Conservation (phyloP, 768 basidiomycete species). For the Butyriboletus loyo region DNA sequence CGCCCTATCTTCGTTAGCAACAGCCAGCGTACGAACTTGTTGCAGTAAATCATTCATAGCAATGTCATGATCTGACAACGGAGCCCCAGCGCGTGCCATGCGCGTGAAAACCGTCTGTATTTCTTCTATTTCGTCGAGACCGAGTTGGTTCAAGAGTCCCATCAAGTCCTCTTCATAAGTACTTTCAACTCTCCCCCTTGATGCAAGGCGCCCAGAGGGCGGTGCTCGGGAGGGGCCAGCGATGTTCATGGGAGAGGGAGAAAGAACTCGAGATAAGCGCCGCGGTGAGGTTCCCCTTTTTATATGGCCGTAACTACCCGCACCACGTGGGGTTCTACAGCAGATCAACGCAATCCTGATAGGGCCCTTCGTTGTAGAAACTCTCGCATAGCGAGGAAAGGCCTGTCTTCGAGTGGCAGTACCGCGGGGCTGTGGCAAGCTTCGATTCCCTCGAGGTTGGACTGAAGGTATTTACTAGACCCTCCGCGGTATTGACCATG, state of each 20-base stretch:
- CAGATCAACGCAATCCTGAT: too few relatives aligned
- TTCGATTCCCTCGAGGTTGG: too few relatives aligned
- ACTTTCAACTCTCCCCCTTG: constrained; percentile 16
- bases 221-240: constrained; percentile 25
- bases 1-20: constrained; percentile 18
- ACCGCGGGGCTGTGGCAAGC: not conserved
- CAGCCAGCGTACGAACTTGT: constrained; percentile 18
- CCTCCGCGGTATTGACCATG: too few relatives aligned
- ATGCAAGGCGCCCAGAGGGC: not conserved
- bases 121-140: constrained; percentile 18
- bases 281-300: not conserved
- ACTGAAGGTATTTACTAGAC: too few relatives aligned
- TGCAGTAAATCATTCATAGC: constrained; percentile 25
- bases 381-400: not conserved
- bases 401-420: not conserved
- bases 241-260: constrained; percentile 22
- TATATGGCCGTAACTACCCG: not conserved
- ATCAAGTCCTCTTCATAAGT: constrained; percentile 27
- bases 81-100: constrained; percentile 2
- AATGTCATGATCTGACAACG: constrained; percentile 22
- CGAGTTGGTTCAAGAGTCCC: constrained; percentile 19
- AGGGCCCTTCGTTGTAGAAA: not conserved
- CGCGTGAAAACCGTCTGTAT: constrained; percentile 8
- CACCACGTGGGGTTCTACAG: constrained; percentile 6
- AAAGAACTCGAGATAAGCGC: constrained; percentile 7